Percentiles rank a stretch among this genome's conserved stretches.
These are phyloP conservation scores for Amanita polypyramis DNA, from an alignment of 768 basidiomycete genomes.

Conservation along the genomic window DNA sequence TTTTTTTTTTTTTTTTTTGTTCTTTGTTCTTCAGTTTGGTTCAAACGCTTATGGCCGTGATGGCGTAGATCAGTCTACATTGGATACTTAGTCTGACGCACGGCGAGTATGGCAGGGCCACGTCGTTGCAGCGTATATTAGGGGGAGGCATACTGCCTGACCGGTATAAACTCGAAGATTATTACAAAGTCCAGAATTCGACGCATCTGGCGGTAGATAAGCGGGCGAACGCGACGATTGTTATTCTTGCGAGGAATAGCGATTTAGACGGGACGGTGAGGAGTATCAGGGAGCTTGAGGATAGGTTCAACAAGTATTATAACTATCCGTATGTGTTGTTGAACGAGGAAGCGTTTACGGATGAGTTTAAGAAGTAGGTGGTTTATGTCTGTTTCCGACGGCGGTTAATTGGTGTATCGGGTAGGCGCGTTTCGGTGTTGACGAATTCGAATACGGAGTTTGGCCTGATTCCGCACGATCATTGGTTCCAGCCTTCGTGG, in stretches of 20 bases:
- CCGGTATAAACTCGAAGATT: constrained; percentile 9
- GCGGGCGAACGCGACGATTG: constrained; percentile 31
- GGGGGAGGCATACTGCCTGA: neutral
- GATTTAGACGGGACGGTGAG: constrained; percentile 53
- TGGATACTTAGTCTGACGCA: constrained; percentile 42
- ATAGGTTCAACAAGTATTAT: constrained; percentile 69
- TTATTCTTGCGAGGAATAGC: constrained; percentile 53
- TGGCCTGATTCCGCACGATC: constrained; percentile 50
- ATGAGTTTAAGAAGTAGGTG: constrained; percentile 59
- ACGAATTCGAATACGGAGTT: constrained; percentile 28
- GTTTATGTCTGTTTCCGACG: neutral
- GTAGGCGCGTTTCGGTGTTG: constrained; percentile 20
- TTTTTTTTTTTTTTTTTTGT: too few species aligned
- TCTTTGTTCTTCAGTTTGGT: too few species aligned
- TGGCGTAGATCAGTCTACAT: constrained; percentile 24
- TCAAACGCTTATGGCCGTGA: constrained; percentile 7
- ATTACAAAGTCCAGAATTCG: constrained; percentile 9
- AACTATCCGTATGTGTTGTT: constrained; percentile 81
- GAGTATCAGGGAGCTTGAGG: constrained; percentile 70
- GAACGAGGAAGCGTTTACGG: constrained; percentile 72
- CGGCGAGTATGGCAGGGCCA: constrained; percentile 38
- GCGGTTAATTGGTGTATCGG: neutral
- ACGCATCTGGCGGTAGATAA: constrained; percentile 10
- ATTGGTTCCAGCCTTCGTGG: constrained; percentile 69
- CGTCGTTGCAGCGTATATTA: constrained; percentile 26